Conservation (phyloP, 2,329 filamentous ascomycete species). For the Epichloe sylvatica region DNA sequence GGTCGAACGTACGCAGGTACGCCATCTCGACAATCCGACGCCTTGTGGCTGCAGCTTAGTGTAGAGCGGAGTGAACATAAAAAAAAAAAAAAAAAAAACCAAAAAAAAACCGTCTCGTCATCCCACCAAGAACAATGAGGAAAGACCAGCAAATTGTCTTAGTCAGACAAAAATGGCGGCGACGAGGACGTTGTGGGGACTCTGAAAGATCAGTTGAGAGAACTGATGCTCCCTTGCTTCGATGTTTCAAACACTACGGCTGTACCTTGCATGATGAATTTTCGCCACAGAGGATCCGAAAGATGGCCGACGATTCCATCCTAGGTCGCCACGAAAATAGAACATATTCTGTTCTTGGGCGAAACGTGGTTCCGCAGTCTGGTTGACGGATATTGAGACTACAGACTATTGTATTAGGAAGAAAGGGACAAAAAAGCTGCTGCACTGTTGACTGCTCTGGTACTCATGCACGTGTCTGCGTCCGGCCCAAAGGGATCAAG, state of each 20-base stretch:
- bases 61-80: neutral
- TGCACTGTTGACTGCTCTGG: neutral
- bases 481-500: neutral
- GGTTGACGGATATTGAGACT: too few relatives aligned
- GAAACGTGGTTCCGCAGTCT: too few relatives aligned
- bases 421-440: neutral
- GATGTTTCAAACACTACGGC: neutral
- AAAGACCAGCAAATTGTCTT: neutral
- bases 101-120: neutral
- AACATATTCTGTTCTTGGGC: too few relatives aligned
- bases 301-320: neutral
- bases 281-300: neutral
- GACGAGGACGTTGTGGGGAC: neutral
- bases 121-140: neutral
- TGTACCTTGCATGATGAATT: conserved; percentile 4
- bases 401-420: too few relatives aligned
- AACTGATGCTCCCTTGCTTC: conserved; percentile 4
- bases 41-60: neutral
- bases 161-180: neutral
- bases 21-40: neutral
- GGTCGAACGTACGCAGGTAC: neutral
- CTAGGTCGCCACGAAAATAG: neutral
- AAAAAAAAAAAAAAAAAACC: too few relatives aligned
- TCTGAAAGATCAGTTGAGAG: neutral
- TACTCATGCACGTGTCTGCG: neutral